Base-by-base conservation (phyloP, 495 filamentous ascomycete species). In the Xylaria curta region DNA sequence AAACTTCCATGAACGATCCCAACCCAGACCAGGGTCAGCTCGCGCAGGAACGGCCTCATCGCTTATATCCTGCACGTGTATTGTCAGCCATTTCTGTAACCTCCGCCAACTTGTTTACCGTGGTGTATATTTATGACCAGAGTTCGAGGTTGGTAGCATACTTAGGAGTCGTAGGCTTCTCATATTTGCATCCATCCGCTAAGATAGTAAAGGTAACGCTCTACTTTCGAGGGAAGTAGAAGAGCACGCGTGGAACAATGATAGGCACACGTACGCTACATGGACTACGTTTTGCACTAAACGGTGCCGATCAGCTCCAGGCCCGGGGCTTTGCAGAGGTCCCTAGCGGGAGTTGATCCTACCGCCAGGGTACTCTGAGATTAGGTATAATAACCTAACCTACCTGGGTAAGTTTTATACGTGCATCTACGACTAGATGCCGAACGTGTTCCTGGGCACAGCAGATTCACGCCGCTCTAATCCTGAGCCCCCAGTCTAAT, bases 321-420 rank as follows among this genome's bases (percentile, higher is more conserved):
- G 62, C 28, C 40, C 28, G 17, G 36, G 65, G 49, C 13, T 56
- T 28, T 42, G 13, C 64, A 54, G 47, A 47, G 63, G 28, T 31
- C 47, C 33, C 9, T 56, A 31, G 64, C 64, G 64, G 62, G 64
- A 51, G 64, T 38, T 47, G 64, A 66, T 66, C 63, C 60, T 46
- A 28, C 38, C 33, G n/a, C 7, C 33, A 38, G 58, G 31, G 58
- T 38, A 21, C 19, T 60, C 60, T 44, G 36, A 63, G 60, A 42
- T 44, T 60, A 38, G 33, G 7, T 60, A 60, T 19, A 9, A 13
- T 13, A 21, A 19, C 19, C 33, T 60, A 60, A 38, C 58, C 58
- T 60, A 38, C 8, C 58, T 60, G 8, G 58, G 33, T 1, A n/a
- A 60, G 17, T 60, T 38, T 38, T 9, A 31, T 60, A 60, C 6